Percentiles rank a stretch among this genome's conserved stretches.
Conservation (phyloP, 768 basidiomycete species). For the Mycena metata region DNA sequence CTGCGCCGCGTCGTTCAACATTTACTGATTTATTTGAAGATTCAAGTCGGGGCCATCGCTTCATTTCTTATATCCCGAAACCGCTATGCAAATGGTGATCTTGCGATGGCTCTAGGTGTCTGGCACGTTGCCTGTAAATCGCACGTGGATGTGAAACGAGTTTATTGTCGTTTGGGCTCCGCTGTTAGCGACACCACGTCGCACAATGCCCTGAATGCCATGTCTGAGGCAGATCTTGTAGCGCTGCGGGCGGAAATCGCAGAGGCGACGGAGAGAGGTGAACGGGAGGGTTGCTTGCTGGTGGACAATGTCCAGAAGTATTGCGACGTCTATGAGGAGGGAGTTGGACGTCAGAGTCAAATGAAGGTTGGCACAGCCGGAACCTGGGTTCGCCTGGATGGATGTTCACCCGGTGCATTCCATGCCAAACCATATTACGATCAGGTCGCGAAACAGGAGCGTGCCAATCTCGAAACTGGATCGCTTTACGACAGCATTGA, state of each 20-base stretch:
- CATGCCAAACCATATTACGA: background rate
- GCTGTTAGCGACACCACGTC: conserved; percentile 38
- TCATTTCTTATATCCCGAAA: background rate
- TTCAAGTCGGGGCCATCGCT: background rate
- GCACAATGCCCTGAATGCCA: conserved; percentile 34
- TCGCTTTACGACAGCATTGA: background rate
- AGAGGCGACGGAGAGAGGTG: background rate
- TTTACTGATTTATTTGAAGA: background rate
- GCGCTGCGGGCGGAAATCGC: conserved; percentile 16
- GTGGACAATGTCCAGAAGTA: conserved; percentile 41
- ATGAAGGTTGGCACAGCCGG: conserved; percentile 7
- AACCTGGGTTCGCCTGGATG: background rate
- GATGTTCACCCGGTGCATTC: background rate
- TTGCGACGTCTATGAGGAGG: background rate
- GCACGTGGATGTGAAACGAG: conserved; percentile 43
- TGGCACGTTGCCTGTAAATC: conserved; percentile 29
- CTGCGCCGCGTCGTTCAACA: too few species aligned
- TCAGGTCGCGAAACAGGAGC: background rate
- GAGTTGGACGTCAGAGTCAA: background rate
- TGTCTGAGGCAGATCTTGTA: conserved; percentile 29
- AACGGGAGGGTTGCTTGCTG: background rate
- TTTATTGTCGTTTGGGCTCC: conserved; percentile 39
- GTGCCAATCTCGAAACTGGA: background rate
- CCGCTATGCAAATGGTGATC: conserved; percentile 1
- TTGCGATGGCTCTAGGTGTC: too few species aligned